Conservation (phyloP, 352 stramenopile species). For the Halophytophthora batemanensis region DNA sequence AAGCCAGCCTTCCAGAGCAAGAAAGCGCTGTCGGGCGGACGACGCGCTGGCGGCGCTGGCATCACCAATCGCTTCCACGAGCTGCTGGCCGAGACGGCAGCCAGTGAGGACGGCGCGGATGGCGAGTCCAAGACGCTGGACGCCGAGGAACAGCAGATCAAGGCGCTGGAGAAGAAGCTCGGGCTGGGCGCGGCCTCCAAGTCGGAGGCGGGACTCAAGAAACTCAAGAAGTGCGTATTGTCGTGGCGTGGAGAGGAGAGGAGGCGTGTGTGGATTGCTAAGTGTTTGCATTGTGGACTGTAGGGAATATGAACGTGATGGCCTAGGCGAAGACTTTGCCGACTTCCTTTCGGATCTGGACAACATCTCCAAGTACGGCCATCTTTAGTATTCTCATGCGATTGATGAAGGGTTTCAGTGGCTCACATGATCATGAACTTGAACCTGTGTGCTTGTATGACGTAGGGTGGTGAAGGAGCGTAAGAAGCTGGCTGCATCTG, state of each 20-base stretch:
- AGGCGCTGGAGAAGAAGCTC: slow-evolving; percentile 70
- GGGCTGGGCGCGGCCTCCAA: slow-evolving; percentile 46
- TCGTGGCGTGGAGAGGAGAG: slow-evolving; percentile 1
- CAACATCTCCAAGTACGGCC: slow-evolving; percentile 62
- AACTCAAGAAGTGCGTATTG: slow-evolving; percentile 56
- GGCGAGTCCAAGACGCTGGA: slow-evolving; percentile 25
- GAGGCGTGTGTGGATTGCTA: slow-evolving; percentile 7
- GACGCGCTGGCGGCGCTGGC: slow-evolving; percentile 3
- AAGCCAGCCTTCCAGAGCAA: slow-evolving; percentile 2
- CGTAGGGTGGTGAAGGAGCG: slow-evolving; percentile 61
- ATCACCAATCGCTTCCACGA: slow-evolving; percentile 82
- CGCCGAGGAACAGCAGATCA: slow-evolving; percentile 61
- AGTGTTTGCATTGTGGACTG: slow-evolving; percentile 3
- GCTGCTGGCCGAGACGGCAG: slow-evolving; percentile 66
- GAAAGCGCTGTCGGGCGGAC: slow-evolving; percentile 11
- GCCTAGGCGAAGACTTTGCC: slow-evolving; percentile 76
- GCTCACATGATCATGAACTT: background rate
- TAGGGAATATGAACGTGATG: slow-evolving; percentile 79
- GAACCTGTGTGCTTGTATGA: background rate
- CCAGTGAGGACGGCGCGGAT: slow-evolving; percentile 7
- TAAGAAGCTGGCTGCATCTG: slow-evolving; percentile 14
- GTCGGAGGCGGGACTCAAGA: slow-evolving; percentile 45
- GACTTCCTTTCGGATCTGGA: slow-evolving; percentile 74
- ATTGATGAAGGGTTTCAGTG: slow-evolving; percentile 1
- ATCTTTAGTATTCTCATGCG: background rate